phyloP scores from a whole-genome alignment of 83 land plant species.

The Picea abies region DNA sequence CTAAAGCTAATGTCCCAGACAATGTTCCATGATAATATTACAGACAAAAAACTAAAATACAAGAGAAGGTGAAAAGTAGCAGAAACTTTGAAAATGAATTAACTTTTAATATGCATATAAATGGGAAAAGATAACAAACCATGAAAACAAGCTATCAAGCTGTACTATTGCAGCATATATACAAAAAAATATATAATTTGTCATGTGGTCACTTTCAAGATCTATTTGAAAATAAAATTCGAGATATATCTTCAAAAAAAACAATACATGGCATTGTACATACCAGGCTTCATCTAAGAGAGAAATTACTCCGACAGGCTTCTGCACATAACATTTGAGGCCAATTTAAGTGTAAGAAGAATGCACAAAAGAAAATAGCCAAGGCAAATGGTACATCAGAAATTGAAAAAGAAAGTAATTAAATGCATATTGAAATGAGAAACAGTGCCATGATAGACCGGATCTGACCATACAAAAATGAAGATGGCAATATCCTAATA shows the following conservation, averaged over 20 bases:
- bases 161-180: no score
- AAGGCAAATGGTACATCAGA: background rate
- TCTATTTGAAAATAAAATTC: no score
- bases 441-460: background rate
- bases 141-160: no score
- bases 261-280: slow-evolving; percentile 1
- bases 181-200: no score
- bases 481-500: background rate
- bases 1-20: no score
- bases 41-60: no score
- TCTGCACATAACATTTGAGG: slow-evolving; percentile 49
- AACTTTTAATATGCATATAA: no score
- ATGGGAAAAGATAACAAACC: no score
- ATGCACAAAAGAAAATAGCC: background rate
- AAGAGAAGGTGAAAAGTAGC: no score
- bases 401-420: background rate
- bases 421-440: background rate
- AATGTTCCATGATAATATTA: no score
- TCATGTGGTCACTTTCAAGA: no score
- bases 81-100: no score
- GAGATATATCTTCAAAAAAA: background rate
- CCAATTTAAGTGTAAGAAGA: background rate
- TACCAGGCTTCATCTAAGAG: slow-evolving; percentile 99
- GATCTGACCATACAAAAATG: background rate
- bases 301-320: slow-evolving; percentile 93